A percentile compares a stretch with the other conserved stretches of the same genome.
phyloP scores from a whole-genome alignment of 2,329 filamentous ascomycete genomes.

The Samsoniella hepiali region DNA sequence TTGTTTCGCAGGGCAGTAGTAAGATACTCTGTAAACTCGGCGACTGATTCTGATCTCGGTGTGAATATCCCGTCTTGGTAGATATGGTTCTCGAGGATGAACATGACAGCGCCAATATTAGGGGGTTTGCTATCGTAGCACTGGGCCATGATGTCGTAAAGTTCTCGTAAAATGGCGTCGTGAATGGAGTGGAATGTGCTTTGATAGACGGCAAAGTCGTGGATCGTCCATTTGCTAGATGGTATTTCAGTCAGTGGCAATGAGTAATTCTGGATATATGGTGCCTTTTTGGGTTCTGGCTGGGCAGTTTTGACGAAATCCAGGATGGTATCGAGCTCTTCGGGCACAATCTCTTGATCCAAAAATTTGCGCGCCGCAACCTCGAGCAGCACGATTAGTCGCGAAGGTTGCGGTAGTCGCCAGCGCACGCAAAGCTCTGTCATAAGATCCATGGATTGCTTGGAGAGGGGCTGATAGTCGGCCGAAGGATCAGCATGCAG shows the following conservation, averaged over 20 bases:
- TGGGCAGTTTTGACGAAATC: slow-evolving; percentile 73
- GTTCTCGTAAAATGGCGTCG: slow-evolving; percentile 77
- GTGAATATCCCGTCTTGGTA: slow-evolving; percentile 74
- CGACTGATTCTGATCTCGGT: slow-evolving; percentile 64
- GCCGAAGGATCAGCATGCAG: slow-evolving; percentile 52
- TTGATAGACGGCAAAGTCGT: slow-evolving; percentile 69
- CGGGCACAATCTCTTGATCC: slow-evolving; percentile 75
- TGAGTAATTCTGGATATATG: slow-evolving; percentile 51
- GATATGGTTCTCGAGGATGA: slow-evolving; percentile 77
- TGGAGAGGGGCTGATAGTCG: slow-evolving; percentile 60
- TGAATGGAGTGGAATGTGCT: slow-evolving; percentile 71
- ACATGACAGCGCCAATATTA: slow-evolving; percentile 74
- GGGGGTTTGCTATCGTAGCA: slow-evolving; percentile 89
- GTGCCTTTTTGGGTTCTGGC: slow-evolving; percentile 62
- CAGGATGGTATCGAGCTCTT: slow-evolving; percentile 81
- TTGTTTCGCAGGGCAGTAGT: slow-evolving; percentile 69
- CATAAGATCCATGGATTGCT: slow-evolving; percentile 75
- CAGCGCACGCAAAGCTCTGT: slow-evolving; percentile 83
- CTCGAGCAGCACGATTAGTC: slow-evolving; percentile 78
- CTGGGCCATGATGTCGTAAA: slow-evolving; percentile 82
- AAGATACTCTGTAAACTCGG: slow-evolving; percentile 69
- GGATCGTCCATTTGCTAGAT: slow-evolving; percentile 62
- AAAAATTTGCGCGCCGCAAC: slow-evolving; percentile 81
- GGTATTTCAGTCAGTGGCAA: slow-evolving; percentile 54
- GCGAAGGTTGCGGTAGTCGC: slow-evolving; percentile 81